phyloP scores from a whole-genome alignment of 1,284 basidiomycete species.

The Cerrena zonata region DNA sequence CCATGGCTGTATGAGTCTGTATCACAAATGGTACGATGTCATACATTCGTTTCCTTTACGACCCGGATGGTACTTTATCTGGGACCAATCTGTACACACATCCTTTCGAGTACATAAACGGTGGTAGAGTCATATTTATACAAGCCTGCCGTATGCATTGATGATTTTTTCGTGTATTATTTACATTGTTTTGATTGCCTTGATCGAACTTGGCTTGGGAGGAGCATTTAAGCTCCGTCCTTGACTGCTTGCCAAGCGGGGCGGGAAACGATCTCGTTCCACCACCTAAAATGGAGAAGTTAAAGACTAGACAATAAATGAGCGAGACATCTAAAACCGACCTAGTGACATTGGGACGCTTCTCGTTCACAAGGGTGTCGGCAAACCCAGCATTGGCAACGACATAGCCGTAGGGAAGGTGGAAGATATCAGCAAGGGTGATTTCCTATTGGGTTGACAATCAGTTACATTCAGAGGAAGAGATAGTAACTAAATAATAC shows the following conservation, averaged over 20 bases:
- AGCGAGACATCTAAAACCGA: constrained; percentile 5
- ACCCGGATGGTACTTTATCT: no score
- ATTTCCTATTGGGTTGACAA: constrained; percentile 24
- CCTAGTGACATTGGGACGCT: constrained; percentile 26
- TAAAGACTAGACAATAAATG: background rate
- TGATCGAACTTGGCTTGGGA: no score
- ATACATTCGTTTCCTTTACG: no score
- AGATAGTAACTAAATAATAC: background rate
- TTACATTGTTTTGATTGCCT: no score
- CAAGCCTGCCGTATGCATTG: no score
- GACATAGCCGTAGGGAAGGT: constrained; percentile 40
- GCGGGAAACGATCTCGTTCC: constrained; percentile 18
- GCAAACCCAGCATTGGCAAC: constrained; percentile 15
- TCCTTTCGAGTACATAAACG: no score
- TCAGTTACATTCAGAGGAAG: background rate
- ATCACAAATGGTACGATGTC: no score
- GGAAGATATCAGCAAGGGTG: constrained; percentile 50
- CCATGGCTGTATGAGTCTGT: no score
- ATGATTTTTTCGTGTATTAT: no score
- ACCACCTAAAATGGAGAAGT: constrained; percentile 16
- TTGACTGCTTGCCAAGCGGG: constrained; percentile 22
- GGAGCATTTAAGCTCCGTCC: background rate
- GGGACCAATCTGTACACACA: no score
- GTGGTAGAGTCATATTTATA: no score
- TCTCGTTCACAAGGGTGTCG: constrained; percentile 16